Conservation (phyloP, 2,329 filamentous ascomycete genomes). For the Colletotrichum noveboracense region DNA sequence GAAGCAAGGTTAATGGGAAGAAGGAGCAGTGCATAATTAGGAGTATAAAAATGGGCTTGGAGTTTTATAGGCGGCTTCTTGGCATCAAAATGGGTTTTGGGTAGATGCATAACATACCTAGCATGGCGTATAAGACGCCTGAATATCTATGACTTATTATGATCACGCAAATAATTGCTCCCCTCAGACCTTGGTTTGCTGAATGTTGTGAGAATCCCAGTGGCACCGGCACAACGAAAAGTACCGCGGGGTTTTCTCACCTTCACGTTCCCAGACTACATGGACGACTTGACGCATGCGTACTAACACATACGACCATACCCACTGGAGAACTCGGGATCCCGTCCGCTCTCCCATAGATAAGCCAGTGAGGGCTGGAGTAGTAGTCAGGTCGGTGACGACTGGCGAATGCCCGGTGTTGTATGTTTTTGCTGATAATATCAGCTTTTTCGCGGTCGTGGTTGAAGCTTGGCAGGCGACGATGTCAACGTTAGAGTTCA, state of each 20-base stretch:
- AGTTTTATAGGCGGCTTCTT: constrained; percentile 1
- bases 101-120: background rate
- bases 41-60: constrained; percentile 10
- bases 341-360: background rate
- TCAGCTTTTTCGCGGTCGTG: background rate
- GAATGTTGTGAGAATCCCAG: background rate
- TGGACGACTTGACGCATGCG: background rate
- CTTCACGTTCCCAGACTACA: background rate
- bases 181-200: background rate
- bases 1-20: constrained; percentile 2
- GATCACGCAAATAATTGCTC: background rate
- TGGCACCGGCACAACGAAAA: background rate
- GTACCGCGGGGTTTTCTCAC: background rate
- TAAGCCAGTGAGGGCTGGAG: background rate
- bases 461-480: background rate
- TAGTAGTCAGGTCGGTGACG: background rate
- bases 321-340: background rate
- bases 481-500: background rate
- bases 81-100: background rate
- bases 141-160: constrained; percentile 5
- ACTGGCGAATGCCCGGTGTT: background rate
- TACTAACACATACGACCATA: background rate
- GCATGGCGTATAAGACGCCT: background rate
- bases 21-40: background rate
- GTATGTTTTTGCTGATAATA: background rate